Conservation (phyloP, 2,329 filamentous ascomycete species). For the Lanzia echinophila region DNA sequence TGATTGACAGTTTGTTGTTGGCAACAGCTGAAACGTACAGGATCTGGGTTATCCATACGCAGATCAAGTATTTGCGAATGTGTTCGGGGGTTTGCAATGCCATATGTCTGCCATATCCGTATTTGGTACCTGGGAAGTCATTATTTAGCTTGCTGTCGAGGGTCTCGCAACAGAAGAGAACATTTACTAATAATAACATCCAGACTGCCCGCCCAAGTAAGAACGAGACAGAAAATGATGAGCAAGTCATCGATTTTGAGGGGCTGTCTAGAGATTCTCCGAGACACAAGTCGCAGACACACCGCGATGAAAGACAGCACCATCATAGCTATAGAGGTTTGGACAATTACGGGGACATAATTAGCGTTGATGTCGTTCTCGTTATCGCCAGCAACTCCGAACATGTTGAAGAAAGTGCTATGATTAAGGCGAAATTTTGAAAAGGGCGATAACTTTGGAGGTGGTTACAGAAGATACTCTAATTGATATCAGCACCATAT, state of each 20-base stretch:
- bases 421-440: too few relatives aligned
- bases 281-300: background rate
- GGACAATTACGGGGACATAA: background rate
- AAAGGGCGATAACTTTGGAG: too few relatives aligned
- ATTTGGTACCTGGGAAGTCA: background rate
- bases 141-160: too few relatives aligned
- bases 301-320: background rate
- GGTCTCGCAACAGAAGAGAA: background rate
- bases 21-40: background rate
- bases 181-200: background rate
- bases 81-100: background rate
- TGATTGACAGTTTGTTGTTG: background rate
- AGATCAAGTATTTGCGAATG: background rate
- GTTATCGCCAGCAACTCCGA: background rate
- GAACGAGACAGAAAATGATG: background rate
- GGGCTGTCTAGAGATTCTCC: background rate
- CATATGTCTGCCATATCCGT: background rate
- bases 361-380: background rate
- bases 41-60: background rate
- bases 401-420: background rate
- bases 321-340: background rate
- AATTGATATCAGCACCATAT: too few relatives aligned
- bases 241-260: background rate
- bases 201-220: background rate
- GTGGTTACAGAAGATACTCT: too few relatives aligned